Base-by-base conservation (phyloP, 2,329 filamentous ascomycete species). In the Cladophialophora yegresii region DNA sequence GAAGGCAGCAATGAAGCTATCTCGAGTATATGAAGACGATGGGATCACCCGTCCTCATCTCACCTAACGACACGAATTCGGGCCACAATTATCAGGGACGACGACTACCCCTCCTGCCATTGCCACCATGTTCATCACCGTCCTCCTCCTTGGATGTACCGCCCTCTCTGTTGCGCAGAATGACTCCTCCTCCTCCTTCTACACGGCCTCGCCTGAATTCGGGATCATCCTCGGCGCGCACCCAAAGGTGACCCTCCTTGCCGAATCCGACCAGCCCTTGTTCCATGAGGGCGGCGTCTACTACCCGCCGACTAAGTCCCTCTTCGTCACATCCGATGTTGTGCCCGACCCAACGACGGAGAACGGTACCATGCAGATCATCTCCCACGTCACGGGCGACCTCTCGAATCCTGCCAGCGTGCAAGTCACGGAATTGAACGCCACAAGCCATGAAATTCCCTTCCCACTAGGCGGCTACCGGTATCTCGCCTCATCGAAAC, bases 201-300 rank as follows among this genome's bases (percentile, higher is more conserved):
- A 33, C 16, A 26, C 23, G 30, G 51, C 51, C 26, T 61, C 58
- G 16, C 50, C 58, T 16, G 51, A 40, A 3, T 61, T 61, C 26
- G 23, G 16, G 22, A 16, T 33, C 3, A 61, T 61, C 26, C 58
- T 61, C 9, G 58, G 58, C 3, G 20, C 50, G n/a, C 22, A 49
- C 33, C 58, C 58, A 12, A 45, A 47, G 8, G 33, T 61, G 22
- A 54, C 51, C 20, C 43, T 61, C 5, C 36, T 61, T 10, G 53
- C 53, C n/a, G 53, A 61, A 20, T n/a, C n/a, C 23, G 53, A 43
- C 13, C 23, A 54, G 40, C 58, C 45, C 10, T 33, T 61, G n/a
- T 61, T 61, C 58, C 49, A 61, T 23, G 58, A 61, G 50, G 58
- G 50, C 3, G 58, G 33, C 58, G 53, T 61, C 53, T 61, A 54